These are phyloP conservation scores for Oryza longistaminata DNA, from an alignment of 176 grass and related monocot species.

Conservation along the genomic window DNA sequence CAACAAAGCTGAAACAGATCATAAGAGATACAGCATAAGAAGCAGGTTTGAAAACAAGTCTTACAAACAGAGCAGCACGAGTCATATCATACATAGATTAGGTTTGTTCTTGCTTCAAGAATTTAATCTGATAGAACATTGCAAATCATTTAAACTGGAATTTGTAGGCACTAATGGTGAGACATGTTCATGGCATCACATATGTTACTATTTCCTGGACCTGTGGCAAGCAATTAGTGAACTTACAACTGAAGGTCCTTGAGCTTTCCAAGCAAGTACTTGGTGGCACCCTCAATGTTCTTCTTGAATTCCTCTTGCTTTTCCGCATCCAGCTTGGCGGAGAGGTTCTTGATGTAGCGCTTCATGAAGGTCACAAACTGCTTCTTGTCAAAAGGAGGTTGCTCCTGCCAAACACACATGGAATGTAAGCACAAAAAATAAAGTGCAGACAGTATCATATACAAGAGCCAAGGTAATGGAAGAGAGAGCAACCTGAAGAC, in stretches of 20 bases:
- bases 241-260: slow-evolving; percentile 97
- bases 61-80: not conserved
- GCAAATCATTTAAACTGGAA: not conserved
- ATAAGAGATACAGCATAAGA: not conserved
- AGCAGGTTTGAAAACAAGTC: not conserved
- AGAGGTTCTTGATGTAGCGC: slow-evolving; percentile 78
- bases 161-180: not conserved
- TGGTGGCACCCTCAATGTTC: slow-evolving; percentile 67
- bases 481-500: slow-evolving; percentile 61
- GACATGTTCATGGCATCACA: not conserved
- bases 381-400: slow-evolving; percentile 87
- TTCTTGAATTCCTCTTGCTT: slow-evolving; percentile 66
- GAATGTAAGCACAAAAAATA: not conserved
- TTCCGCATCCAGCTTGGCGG: slow-evolving; percentile 46
- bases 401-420: slow-evolving; percentile 49
- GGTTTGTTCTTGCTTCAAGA: not conserved
- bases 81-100: too few species aligned
- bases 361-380: slow-evolving; percentile 73
- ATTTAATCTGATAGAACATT: too few species aligned
- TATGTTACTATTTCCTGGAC: not conserved
- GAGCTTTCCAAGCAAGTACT: slow-evolving; percentile 76
- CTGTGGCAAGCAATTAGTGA: not conserved
- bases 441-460: not conserved
- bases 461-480: not conserved
- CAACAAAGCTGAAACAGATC: slow-evolving; percentile 66